These are phyloP conservation scores for Trapa bicornis DNA, from an alignment of 345 rosid species.

Conservation along the genomic window DNA sequence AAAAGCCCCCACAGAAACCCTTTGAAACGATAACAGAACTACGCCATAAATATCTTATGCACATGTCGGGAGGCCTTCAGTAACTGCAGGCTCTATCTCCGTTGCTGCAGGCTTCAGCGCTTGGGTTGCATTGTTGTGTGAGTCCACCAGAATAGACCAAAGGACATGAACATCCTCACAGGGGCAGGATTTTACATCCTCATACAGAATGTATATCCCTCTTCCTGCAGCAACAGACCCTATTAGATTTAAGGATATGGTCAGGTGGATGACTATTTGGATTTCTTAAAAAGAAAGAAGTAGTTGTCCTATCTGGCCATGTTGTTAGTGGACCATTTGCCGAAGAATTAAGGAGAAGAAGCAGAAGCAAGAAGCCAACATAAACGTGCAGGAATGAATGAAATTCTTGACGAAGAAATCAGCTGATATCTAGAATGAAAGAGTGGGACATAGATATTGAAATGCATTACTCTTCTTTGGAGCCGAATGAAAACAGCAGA, in stretches of 20 bases:
- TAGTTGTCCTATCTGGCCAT: not conserved
- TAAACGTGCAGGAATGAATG: not conserved
- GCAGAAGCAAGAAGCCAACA: not conserved
- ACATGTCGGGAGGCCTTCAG: not conserved
- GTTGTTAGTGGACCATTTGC: not conserved
- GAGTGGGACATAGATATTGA: not conserved
- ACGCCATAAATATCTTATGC: too few relatives aligned
- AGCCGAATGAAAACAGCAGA: constrained; percentile 56
- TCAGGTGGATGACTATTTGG: not conserved
- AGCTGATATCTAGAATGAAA: not conserved
- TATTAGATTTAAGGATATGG: not conserved
- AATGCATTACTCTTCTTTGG: constrained; percentile 38
- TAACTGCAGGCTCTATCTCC: constrained; percentile 2
- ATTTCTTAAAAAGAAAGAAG: not conserved
- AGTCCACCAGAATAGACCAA: constrained; percentile 35
- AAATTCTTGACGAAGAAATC: not conserved
- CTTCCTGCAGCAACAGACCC: constrained; percentile 11
- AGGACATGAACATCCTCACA: constrained; percentile 36
- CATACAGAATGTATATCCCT: constrained; percentile 32
- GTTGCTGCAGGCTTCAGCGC: too few relatives aligned
- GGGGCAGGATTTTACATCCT: constrained; percentile 39
- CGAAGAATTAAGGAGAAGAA: not conserved
- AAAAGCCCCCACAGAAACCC: too few relatives aligned
- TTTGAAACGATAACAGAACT: too few relatives aligned
- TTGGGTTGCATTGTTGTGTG: constrained; percentile 21